Conservation (phyloP, 805 yeast genomes). For the Wickerhamomyces pijperi region DNA sequence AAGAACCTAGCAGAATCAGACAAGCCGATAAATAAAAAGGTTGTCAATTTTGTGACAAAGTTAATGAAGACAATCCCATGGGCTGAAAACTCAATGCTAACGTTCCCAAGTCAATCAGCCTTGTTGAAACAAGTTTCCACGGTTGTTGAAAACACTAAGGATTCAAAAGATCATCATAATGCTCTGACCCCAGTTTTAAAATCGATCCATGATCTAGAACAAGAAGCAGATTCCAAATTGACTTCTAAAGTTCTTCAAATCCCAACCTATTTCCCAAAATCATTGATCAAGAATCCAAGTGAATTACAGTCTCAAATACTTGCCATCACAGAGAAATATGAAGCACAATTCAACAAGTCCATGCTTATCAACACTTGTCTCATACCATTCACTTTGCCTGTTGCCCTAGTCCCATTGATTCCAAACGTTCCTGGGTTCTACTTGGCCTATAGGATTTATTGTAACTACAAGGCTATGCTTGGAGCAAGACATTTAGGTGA, state of each 20-base stretch:
- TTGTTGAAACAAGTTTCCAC: slow-evolving; percentile 29
- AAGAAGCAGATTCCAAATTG: too few relatives aligned
- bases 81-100: slow-evolving; percentile 63
- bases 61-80: slow-evolving; percentile 62
- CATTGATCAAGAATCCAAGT: slow-evolving; percentile 16
- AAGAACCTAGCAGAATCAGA: slow-evolving; percentile 43
- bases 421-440: slow-evolving; percentile 93
- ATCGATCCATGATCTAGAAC: slow-evolving; percentile 7
- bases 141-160: neutral
- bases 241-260: slow-evolving; percentile 18
- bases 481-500: slow-evolving; percentile 63
- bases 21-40: slow-evolving; percentile 40
- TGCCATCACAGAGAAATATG: slow-evolving; percentile 31
- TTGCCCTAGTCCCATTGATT: slow-evolving; percentile 71
- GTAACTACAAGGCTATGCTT: slow-evolving; percentile 66
- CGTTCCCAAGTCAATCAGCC: slow-evolving; percentile 61
- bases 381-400: slow-evolving; percentile 71
- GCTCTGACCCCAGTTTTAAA: slow-evolving; percentile 1
- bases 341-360: slow-evolving; percentile 43
- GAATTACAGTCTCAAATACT: slow-evolving; percentile 1
- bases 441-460: slow-evolving; percentile 68
- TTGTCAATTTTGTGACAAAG: slow-evolving; percentile 41
- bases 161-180: too few relatives aligned
- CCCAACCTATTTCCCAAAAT: slow-evolving; percentile 42
- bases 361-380: slow-evolving; percentile 42